Percentiles rank a stretch among this genome's conserved stretches.
phyloP scores from a whole-genome alignment of 2,329 filamentous ascomycete genomes.

The Xylaria sp. region DNA sequence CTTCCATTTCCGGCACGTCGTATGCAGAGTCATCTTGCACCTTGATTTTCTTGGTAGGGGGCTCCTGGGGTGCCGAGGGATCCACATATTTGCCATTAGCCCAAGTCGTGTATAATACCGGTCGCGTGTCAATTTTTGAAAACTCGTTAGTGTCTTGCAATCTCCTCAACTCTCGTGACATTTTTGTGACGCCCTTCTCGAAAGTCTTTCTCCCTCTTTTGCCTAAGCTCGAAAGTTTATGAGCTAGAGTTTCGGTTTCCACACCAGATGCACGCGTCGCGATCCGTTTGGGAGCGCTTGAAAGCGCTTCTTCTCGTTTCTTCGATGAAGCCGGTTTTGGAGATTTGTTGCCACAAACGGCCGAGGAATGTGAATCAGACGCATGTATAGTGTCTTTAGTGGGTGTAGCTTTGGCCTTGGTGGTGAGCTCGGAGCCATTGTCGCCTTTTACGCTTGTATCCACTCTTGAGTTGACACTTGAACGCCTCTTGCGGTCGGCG shows the following conservation, averaged over 20 bases:
- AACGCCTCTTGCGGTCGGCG: slow-evolving; percentile 52
- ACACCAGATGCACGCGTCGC: slow-evolving; percentile 53
- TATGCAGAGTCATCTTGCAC: slow-evolving; percentile 38
- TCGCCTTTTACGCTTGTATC: slow-evolving; percentile 37
- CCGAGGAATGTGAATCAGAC: slow-evolving; percentile 52
- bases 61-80: slow-evolving; percentile 40
- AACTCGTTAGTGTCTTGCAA: slow-evolving; percentile 69
- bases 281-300: slow-evolving; percentile 43
- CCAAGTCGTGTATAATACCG: slow-evolving; percentile 65
- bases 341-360: slow-evolving; percentile 44
- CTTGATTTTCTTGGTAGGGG: slow-evolving; percentile 25
- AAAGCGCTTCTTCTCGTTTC: slow-evolving; percentile 36
- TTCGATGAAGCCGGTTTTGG: slow-evolving; percentile 44
- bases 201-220: slow-evolving; percentile 65
- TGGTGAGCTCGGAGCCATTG: slow-evolving; percentile 32
- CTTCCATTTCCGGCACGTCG: slow-evolving; percentile 41
- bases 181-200: slow-evolving; percentile 53
- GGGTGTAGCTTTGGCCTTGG: slow-evolving; percentile 30
- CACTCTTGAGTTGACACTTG: slow-evolving; percentile 50
- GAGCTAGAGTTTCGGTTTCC: slow-evolving; percentile 51
- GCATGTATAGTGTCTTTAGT: slow-evolving; percentile 48
- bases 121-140: slow-evolving; percentile 61
- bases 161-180: slow-evolving; percentile 63
- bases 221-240: slow-evolving; percentile 59
- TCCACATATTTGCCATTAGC: slow-evolving; percentile 68